These are phyloP conservation scores for Pythium aphanidermatum DNA, from an alignment of 352 stramenopile genomes.

Conservation along the genomic window DNA sequence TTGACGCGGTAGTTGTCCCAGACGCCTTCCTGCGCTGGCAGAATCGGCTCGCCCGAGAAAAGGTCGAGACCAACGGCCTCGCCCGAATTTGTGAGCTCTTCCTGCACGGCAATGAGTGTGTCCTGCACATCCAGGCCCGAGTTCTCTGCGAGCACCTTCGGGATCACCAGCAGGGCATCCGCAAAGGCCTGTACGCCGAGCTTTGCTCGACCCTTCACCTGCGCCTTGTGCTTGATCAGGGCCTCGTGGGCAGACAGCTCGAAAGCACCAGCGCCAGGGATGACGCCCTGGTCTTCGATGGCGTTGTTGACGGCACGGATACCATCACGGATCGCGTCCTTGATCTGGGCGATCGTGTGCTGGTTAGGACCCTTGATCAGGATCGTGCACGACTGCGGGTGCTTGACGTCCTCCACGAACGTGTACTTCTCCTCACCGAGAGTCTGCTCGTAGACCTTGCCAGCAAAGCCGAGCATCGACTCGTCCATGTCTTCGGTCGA, in stretches of 20 bases:
- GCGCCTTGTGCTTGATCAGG: slow-evolving; percentile 76
- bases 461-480: slow-evolving; percentile 95
- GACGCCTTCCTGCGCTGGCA: slow-evolving; percentile 94
- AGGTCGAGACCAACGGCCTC: slow-evolving; percentile 95
- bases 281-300: slow-evolving; percentile 94
- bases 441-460: slow-evolving; percentile 97
- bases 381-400: slow-evolving; percentile 97
- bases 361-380: slow-evolving; percentile 98
- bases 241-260: slow-evolving; percentile 92
- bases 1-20: slow-evolving; percentile 99
- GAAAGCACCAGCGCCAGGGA: slow-evolving; percentile 96
- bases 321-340: slow-evolving; percentile 98
- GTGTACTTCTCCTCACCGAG: slow-evolving; percentile 99
- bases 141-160: slow-evolving; percentile 95
- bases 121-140: slow-evolving; percentile 91
- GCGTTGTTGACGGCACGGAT: slow-evolving; percentile 98
- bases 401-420: slow-evolving; percentile 98
- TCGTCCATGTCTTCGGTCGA: slow-evolving; percentile 96
- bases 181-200: slow-evolving; percentile 97
- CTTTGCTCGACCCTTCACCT: slow-evolving; percentile 95
- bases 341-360: slow-evolving; percentile 98
- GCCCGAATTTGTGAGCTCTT: slow-evolving; percentile 90
- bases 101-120: slow-evolving; percentile 94
- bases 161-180: slow-evolving; percentile 96
- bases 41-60: slow-evolving; percentile 95